These are phyloP conservation scores for Penicillium canescens DNA, from an alignment of 495 filamentous ascomycete genomes.

Conservation along the genomic window DNA sequence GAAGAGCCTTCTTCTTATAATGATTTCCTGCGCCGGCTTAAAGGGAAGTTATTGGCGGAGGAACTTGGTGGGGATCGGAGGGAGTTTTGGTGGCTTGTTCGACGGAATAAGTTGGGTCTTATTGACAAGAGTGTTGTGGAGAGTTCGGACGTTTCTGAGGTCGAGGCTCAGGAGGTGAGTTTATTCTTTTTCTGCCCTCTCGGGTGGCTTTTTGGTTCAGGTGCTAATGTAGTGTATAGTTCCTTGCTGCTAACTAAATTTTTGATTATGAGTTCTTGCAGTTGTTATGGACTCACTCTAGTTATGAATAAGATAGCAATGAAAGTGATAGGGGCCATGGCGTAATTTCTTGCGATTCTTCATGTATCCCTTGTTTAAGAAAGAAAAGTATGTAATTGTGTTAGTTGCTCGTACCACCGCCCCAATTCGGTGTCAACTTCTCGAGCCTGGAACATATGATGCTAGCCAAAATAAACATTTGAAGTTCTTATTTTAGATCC, in stretches of 20 bases:
- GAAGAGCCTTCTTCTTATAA: conserved; percentile 82
- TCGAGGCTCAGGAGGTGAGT: conserved; percentile 65
- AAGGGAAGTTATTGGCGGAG: conserved; percentile 66
- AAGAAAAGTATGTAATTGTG: too few relatives aligned
- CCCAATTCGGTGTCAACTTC: too few relatives aligned
- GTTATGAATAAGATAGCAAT: too few relatives aligned
- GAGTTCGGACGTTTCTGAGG: conserved; percentile 61
- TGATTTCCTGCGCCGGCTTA: conserved; percentile 67
- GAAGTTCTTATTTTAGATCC: too few relatives aligned
- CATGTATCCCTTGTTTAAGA: too few relatives aligned
- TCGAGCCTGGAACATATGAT: too few relatives aligned
- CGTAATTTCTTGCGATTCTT: too few relatives aligned
- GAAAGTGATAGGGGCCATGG: not conserved
- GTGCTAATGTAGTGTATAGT: conserved; percentile 23
- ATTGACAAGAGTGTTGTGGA: conserved; percentile 64
- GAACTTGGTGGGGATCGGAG: conserved; percentile 78
- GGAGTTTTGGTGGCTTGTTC: conserved; percentile 80
- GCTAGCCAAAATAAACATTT: too few relatives aligned
- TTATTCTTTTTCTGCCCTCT: not conserved
- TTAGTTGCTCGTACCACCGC: too few relatives aligned
- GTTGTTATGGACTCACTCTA: too few relatives aligned
- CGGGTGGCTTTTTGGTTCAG: not conserved
- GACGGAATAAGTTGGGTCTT: conserved; percentile 67
- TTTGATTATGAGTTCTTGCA: too few relatives aligned
- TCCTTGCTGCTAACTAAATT: conserved; percentile 29